Conservation (phyloP, 2,329 filamentous ascomycete species). For the Periconia sp. region DNA sequence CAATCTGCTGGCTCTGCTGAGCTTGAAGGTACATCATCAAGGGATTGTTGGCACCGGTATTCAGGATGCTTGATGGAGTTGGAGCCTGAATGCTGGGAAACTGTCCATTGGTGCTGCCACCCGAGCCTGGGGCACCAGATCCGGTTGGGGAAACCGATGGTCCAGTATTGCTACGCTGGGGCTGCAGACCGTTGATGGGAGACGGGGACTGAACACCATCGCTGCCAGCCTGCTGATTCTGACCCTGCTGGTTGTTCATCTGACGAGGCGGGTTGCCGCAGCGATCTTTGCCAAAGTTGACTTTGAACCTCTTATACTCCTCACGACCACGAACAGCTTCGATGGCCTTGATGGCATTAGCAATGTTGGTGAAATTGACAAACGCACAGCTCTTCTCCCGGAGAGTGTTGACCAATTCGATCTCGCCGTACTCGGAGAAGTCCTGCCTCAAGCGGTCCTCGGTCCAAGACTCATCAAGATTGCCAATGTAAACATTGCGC, state of each 20-base stretch:
- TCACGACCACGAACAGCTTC: slow-evolving; percentile 93
- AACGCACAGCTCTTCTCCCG: slow-evolving; percentile 99
- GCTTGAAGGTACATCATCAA: slow-evolving; percentile 93
- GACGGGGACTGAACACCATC: slow-evolving; percentile 63
- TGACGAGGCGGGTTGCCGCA: slow-evolving; percentile 96
- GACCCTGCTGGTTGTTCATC: slow-evolving; percentile 65
- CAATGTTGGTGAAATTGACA: slow-evolving; percentile 99
- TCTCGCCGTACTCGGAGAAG: slow-evolving; percentile 96
- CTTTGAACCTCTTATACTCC: slow-evolving; percentile 98
- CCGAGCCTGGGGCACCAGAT: slow-evolving; percentile 63
- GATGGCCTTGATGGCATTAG: slow-evolving; percentile 99
- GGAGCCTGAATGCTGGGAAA: slow-evolving; percentile 66
- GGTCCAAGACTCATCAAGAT: slow-evolving; percentile 95
- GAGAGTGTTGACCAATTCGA: slow-evolving; percentile 94
- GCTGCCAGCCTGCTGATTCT: slow-evolving; percentile 70
- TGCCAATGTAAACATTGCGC: slow-evolving; percentile 98
- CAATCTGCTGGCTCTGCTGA: slow-evolving; percentile 51
- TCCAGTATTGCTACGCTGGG: slow-evolving; percentile 58
- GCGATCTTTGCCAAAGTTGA: slow-evolving; percentile 98
- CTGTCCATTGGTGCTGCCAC: slow-evolving; percentile 61
- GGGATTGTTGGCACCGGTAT: slow-evolving; percentile 81
- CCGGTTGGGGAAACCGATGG: slow-evolving; percentile 67
- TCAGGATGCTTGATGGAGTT: slow-evolving; percentile 76
- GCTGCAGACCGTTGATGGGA: slow-evolving; percentile 64
- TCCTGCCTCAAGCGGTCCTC: slow-evolving; percentile 95